Percentiles rank a stretch among this genome's conserved stretches.
Evolutionary conservation across 768 basidiomycete species (phyloP).

Genomic region (Psilocybe cubensis): DNA sequence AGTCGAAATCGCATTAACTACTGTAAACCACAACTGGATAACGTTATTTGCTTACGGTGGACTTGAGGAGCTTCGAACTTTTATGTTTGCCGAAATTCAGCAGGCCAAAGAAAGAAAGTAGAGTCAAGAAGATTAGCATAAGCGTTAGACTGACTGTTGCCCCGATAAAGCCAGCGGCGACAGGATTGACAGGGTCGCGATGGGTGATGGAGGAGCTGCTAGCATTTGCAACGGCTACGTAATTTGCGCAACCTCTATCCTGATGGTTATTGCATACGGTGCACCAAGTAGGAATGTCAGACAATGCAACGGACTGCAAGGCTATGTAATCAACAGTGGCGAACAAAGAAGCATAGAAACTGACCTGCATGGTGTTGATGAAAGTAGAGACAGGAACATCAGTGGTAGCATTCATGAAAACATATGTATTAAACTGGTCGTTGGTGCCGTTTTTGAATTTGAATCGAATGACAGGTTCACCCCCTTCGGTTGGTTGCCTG

Average conservation of each 20-base stretch:
- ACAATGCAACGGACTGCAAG: constrained; percentile 51
- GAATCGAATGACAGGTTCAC: constrained; percentile 59
- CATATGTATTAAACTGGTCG: constrained; percentile 51
- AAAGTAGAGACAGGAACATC: constrained; percentile 60
- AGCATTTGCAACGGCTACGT: constrained; percentile 39
- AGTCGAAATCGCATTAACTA: background rate
- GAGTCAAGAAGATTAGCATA: constrained; percentile 36
- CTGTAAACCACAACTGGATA: background rate
- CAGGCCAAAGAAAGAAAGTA: constrained; percentile 46
- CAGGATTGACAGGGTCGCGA: constrained; percentile 46
- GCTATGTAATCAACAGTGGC: too few relatives aligned
- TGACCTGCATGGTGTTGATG: constrained; percentile 40
- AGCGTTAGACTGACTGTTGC: constrained; percentile 57
- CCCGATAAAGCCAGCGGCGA: constrained; percentile 72
- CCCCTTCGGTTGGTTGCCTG: constrained; percentile 46
- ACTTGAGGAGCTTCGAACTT: constrained; percentile 1
- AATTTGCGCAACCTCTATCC: constrained; percentile 58
- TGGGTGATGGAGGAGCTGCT: constrained; percentile 24
- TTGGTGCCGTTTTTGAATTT: constrained; percentile 72
- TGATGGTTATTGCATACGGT: constrained; percentile 56
- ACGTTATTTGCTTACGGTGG: background rate
- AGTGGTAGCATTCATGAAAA: constrained; percentile 42
- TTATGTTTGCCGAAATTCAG: constrained; percentile 28
- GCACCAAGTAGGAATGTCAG: constrained; percentile 63
- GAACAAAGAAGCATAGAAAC: constrained; percentile 2